Evolutionary conservation across 306 rosid genomes (phyloP), one percentile per base, ranked within the genome.

Genomic region (Lathyrus aphaca): DNA sequence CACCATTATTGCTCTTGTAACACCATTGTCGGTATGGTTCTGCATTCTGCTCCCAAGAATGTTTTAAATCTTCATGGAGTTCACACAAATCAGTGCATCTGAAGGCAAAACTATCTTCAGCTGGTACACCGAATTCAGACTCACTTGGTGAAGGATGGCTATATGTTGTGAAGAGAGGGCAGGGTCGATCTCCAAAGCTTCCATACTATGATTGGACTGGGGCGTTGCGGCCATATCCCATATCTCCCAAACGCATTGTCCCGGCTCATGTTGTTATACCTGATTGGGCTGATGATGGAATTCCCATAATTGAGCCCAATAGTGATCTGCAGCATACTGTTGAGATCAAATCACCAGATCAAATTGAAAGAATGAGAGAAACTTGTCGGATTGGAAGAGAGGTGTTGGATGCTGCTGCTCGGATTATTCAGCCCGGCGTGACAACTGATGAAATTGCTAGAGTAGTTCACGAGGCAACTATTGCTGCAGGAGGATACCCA

Each of bases 401-500:
- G 73, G 97, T 91, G 55, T 80, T 94, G 79, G 97, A 94, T 85
- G 95, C 91, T 57, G 96, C 96, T 76, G 97, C 99, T 71, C 81
- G 86, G 70, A 77, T 86, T 66, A 83, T 94, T 74, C 73, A 11
- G 58, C 97, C 97, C n/a, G 99, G 97, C 63, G 90, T 91, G 60
- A 94, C 91, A 11, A 94, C 99, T 65, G 97, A 94, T 81, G 99
- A 94, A 79, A 89, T 94, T 77, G 97, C 91, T 71, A 81, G 80
- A 72, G 95, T 94, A 50, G 96, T 91, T 78, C 97, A 94, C 46
- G 99, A 94, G 68, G 89, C 96, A 61, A 94, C 97, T 58, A 77
- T 91, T 54, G 95, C 87, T 65, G 96, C 92, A 94, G 99, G 97
- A 71, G 99, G 95, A 75, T 94, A 94, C 80, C 99, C 99, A 29